Base-by-base conservation (phyloP, 352 stramenopile genomes). In the Pythium guiyangense region DNA sequence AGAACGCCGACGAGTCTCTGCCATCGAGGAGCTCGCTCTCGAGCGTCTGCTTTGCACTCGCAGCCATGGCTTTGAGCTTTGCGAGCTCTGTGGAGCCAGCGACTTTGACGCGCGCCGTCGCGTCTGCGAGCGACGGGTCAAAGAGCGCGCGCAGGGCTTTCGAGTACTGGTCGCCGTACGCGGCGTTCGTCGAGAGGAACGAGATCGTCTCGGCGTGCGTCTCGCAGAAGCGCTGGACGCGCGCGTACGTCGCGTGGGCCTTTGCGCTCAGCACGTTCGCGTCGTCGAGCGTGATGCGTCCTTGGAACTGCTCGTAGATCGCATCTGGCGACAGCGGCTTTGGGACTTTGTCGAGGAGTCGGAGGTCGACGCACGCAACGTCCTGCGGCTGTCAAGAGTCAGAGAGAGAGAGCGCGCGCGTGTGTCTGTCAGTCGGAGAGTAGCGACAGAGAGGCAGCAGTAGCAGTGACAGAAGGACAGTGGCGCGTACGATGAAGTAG, bases 151-250 rank as follows among this genome's bases (percentile, higher is more conserved):
- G 56, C 6, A 93, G 52, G 11, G 80, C 73, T 45, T 71, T 50
- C 0, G 74, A 73, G 57, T 93, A 93, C 49, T 90, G 75, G 22
- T 86, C 72, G 15, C 81, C 71, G 50, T 90, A 92, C 18, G 64
- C 64, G 2, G 74, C 71, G 42, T 90, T 92, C 2, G 78, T 90
- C 4, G 81, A 90, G 11, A 92, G 69, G 27, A 88, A 87, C 42
- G 81, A 90, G 18, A 93, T 86, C 17, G 77, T 69, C 42, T 87
- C 70, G 1, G 78, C 76, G 55, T 93, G 74, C 47, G 86, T 63
- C 45, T 91, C 84, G 34, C 81, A 93, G 43, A 90, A 80, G 18
- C 53, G 55, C 52, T 88, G 71, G n/a, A 92, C 60, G 26, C 66
- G 70, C 1, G 42, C 56, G 51, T 92, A 90, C 40, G 77, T 73